Evolutionary conservation across 345 rosid genomes (phyloP).

Genomic region (Stellera chamaejasme): DNA sequence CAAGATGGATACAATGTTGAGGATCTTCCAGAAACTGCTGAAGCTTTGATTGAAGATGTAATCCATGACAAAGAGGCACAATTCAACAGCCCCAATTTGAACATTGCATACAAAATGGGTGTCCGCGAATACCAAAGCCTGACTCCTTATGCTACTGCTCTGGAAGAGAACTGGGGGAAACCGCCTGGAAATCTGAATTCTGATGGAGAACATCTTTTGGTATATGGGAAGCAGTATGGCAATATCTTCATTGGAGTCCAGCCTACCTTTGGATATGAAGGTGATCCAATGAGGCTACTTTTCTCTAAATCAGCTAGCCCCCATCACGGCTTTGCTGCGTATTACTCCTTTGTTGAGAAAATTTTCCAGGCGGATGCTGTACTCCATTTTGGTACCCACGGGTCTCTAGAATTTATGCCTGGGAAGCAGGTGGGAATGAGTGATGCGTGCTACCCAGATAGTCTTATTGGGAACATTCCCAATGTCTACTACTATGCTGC

Average conservation of each 20-base stretch:
- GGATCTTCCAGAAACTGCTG: conserved; percentile 93
- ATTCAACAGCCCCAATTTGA: conserved; percentile 92
- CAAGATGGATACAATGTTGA: conserved; percentile 84
- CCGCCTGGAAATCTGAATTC: conserved; percentile 95
- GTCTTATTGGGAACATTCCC: conserved; percentile 96
- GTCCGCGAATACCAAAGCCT: conserved; percentile 76
- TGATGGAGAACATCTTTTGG: conserved; percentile 89
- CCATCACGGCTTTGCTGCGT: conserved; percentile 97
- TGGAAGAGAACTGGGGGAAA: conserved; percentile 99
- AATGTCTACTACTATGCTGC: conserved; percentile 96
- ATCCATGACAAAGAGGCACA: conserved; percentile 98
- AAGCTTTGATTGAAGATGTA: conserved; percentile 78
- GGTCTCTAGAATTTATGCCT: conserved; percentile 97
- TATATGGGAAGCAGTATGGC: conserved; percentile 86
- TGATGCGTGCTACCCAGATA: conserved; percentile 87
- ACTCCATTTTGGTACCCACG: conserved; percentile 98
- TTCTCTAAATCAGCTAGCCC: conserved; percentile 99
- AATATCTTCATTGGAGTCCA: conserved; percentile 96
- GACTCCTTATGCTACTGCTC: conserved; percentile 71
- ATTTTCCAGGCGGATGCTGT: conserved; percentile 94
- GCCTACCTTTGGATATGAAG: conserved; percentile 98
- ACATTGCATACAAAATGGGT: conserved; percentile 87
- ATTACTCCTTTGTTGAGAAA: conserved; percentile 90
- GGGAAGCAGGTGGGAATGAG: conserved; percentile 99
- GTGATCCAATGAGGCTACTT: conserved; percentile 94